Evolutionary conservation across 1,139 yeast species (phyloP).

Genomic region (Suhomyces bolitotheri): DNA sequence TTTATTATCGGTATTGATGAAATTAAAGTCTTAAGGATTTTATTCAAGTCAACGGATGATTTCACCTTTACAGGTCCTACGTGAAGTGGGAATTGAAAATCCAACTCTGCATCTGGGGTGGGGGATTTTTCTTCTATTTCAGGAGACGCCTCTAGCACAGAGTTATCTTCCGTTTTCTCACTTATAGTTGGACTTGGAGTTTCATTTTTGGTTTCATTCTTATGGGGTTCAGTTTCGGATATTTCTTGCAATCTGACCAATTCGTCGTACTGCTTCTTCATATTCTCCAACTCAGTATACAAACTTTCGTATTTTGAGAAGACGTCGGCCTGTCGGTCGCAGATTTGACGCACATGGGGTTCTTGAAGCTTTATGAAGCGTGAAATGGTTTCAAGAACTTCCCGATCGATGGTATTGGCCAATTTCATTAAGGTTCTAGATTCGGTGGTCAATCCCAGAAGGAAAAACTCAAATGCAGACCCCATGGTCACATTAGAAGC

Average conservation of each 20-base stretch:
- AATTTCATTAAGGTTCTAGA: constrained; percentile 27
- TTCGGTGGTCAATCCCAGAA: constrained; percentile 23
- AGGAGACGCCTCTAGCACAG: constrained; percentile 5
- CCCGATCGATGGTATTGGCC: constrained; percentile 39
- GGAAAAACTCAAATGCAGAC: constrained; percentile 17
- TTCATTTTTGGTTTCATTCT: constrained; percentile 17
- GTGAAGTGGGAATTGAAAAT: constrained; percentile 34
- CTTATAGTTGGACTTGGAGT: constrained; percentile 9
- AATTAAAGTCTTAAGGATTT: constrained; percentile 28
- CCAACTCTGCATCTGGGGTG: constrained; percentile 9
- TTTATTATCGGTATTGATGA: constrained; percentile 28
- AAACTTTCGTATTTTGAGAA: constrained; percentile 31
- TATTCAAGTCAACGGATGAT: constrained; percentile 20
- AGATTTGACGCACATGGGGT: constrained; percentile 30
- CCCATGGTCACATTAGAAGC: constrained; percentile 6
- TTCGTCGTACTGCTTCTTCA: constrained; percentile 35
- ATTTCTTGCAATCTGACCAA: constrained; percentile 34
- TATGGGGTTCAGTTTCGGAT: constrained; percentile 12
- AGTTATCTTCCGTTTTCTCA: constrained; percentile 6
- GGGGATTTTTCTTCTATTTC: constrained; percentile 3
- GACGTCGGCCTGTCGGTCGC: constrained; percentile 28
- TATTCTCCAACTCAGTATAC: constrained; percentile 29
- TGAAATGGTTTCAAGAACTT: constrained; percentile 38
- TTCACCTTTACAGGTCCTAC: constrained; percentile 31
- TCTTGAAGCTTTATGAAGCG: constrained; percentile 40